Conservation (phyloP, 2,329 filamentous ascomycete species). For the Amauroascus verrucosus region DNA sequence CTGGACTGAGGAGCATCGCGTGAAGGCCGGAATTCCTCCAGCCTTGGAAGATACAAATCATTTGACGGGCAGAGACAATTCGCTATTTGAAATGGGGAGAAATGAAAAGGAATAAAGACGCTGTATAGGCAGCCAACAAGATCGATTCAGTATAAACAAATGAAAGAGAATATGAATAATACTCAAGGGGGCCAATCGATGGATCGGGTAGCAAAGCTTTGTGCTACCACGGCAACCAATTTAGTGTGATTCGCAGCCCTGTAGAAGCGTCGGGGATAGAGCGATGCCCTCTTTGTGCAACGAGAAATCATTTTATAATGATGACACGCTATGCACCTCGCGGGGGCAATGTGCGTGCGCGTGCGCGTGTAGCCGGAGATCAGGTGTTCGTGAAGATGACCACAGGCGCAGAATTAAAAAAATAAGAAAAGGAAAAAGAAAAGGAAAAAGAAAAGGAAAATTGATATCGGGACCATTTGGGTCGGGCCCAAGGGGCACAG, state of each 20-base stretch:
- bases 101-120: not conserved
- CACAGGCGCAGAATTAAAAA: not conserved
- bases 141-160: not conserved
- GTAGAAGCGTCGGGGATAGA: constrained; percentile 1
- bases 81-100: not conserved
- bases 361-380: constrained; percentile 5
- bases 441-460: too few species aligned
- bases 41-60: not conserved
- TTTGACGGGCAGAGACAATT: not conserved
- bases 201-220: constrained; percentile 8
- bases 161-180: not conserved
- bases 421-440: too few species aligned
- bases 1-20: not conserved
- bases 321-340: constrained; percentile 1
- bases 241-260: constrained; percentile 10
- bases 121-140: not conserved
- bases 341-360: not conserved
- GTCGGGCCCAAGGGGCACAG: not conserved
- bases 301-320: not conserved
- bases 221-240: constrained; percentile 3
- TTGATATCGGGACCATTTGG: not conserved
- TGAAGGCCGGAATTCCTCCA: not conserved
- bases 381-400: not conserved
- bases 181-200: not conserved
- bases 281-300: constrained; percentile 7